Base-by-base conservation (phyloP, 2,329 filamentous ascomycete genomes). In the Alternaria triticina region DNA sequence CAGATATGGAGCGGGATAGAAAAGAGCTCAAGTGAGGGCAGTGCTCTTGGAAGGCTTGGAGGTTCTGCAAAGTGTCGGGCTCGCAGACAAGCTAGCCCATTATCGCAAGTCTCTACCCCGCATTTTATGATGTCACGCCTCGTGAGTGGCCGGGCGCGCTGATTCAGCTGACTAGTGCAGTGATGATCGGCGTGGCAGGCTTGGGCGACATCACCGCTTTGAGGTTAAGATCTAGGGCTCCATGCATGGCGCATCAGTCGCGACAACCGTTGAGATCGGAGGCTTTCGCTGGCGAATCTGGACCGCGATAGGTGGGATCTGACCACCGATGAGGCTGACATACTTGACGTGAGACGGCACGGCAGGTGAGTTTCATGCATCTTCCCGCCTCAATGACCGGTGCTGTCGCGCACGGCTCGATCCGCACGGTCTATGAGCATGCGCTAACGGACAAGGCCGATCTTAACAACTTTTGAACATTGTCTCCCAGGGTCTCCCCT, bases 201-300 rank as follows among this genome's bases (percentile, higher is more conserved):
- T 67, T 61, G 59, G 62, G 45, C 56, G 62, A 59, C 58, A 67
- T 65, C 62, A 65, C 45, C 56, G 33, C 28, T 30, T 51, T 36
- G 43, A 59, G 25, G n/a, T 59, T 28, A 11, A 23, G 23, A 54
- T 44, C n/a, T 51, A 13, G 40, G n/a, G 20, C 22, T 20, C 27
- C 17, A 6, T 52, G 15, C 28, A 13, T 23, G 28, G 28, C 28
- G 28, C 49, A 36, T 33, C 49, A 51, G 49, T 28, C 13, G 54
- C 22, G 27, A 22, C 30, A 28, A 5, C 47, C n/a, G 27, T 47
- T 27, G 47, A 9, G 22, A 52, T 52, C 47, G 47, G 20, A 33
- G 28, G 33, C 15, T 28, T 27, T 51, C 22, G 30, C 40, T 15
- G n/a, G 15, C 10, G 11, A 8, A 36, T 4, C 33, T 25, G 17